phyloP scores from a whole-genome alignment of 2,329 filamentous ascomycete species.

The Cytospora piceae region DNA sequence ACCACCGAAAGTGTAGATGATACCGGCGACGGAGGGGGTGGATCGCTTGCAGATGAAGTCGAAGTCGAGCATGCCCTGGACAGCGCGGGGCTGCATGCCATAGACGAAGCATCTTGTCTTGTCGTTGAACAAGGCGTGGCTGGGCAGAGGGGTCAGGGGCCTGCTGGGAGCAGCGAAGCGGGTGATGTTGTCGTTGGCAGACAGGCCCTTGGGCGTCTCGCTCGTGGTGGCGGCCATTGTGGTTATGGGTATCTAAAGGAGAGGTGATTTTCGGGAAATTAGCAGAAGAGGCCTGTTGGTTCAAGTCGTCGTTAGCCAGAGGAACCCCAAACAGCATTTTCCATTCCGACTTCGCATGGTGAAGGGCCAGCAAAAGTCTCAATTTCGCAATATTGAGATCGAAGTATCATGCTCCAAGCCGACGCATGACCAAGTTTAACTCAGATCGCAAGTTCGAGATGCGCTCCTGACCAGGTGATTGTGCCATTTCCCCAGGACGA shows the following conservation, averaged over 20 bases:
- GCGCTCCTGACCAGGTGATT: background rate
- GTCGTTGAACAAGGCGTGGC: conserved; percentile 94
- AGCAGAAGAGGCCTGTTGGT: conserved; percentile 7
- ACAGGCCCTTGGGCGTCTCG: conserved; percentile 55
- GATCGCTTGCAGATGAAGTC: conserved; percentile 99
- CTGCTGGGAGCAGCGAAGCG: conserved; percentile 93
- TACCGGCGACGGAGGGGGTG: conserved; percentile 94
- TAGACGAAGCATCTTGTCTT: conserved; percentile 99
- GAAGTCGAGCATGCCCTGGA: conserved; percentile 96
- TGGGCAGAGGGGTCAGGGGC: conserved; percentile 83
- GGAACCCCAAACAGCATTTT: background rate
- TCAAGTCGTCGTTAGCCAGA: conserved; percentile 10
- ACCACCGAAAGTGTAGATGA: conserved; percentile 99
- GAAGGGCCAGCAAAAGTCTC: background rate
- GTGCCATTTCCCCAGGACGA: background rate
- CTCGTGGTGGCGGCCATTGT: conserved; percentile 61
- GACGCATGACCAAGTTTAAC: background rate
- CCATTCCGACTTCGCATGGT: background rate
- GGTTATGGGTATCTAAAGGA: conserved; percentile 31
- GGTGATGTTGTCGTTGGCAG: conserved; percentile 98
- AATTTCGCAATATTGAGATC: background rate
- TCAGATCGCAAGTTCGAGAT: background rate
- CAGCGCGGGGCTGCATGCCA: conserved; percentile 93
- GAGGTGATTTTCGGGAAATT: conserved; percentile 26
- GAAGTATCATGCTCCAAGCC: background rate